A percentile compares a stretch with the other conserved stretches of the same genome.
Conservation (phyloP, 768 basidiomycete species). For the Megacollybia marginata region DNA sequence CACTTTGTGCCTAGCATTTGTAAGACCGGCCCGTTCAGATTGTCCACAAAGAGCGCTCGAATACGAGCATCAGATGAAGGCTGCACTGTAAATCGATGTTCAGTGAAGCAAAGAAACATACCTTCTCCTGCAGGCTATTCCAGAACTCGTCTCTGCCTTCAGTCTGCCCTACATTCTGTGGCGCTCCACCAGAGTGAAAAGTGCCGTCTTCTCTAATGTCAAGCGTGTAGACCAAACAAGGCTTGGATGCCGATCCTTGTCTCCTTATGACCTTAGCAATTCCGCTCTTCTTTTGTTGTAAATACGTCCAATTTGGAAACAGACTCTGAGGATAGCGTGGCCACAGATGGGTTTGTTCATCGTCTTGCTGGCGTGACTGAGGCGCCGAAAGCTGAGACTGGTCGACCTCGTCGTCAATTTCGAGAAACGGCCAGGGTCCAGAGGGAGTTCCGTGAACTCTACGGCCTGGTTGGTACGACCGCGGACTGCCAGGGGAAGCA, state of each 20-base stretch:
- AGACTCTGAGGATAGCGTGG: conserved; percentile 27
- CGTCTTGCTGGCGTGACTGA: background rate
- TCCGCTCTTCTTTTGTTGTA: conserved; percentile 24
- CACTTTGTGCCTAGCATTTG: conserved; percentile 30
- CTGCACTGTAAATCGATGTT: conserved; percentile 6
- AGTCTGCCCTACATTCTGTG: conserved; percentile 5
- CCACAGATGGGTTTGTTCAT: conserved; percentile 15
- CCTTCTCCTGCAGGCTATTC: conserved; percentile 18
- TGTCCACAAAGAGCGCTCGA: conserved; percentile 29
- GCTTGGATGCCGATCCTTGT: background rate
- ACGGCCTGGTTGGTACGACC: conserved; percentile 15
- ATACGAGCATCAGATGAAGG: conserved; percentile 17
- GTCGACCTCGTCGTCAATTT: conserved; percentile 20
- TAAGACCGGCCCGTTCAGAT: conserved; percentile 22
- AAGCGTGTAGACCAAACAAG: conserved; percentile 6
- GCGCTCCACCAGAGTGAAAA: conserved; percentile 3
- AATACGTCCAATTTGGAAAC: conserved; percentile 34
- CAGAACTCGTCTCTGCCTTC: conserved; percentile 17
- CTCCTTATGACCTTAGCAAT: conserved; percentile 16
- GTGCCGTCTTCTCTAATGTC: conserved; percentile 7
- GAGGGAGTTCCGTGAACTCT: conserved; percentile 28
- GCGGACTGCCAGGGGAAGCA: conserved; percentile 1
- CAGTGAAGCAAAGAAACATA: conserved; percentile 8
- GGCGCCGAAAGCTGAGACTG: background rate
- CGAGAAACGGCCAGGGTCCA: conserved; percentile 36